Percentiles rank a stretch among this genome's conserved stretches.
Conservation (phyloP, 73 alveolate species). For the Blepharisma japonicum region DNA sequence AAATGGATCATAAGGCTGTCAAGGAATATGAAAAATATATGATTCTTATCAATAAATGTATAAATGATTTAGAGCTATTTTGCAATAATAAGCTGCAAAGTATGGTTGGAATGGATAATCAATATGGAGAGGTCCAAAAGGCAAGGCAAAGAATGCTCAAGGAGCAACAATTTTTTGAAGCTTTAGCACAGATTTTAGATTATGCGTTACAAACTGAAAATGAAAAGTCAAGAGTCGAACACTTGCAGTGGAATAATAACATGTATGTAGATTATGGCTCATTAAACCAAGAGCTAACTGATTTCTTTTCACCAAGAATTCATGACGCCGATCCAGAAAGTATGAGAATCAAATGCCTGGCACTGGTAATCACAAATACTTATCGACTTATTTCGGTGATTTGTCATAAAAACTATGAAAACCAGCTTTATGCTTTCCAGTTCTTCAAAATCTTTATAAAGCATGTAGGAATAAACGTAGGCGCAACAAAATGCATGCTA, state of each 20-base stretch:
- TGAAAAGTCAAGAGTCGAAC: neutral
- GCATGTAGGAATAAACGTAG: neutral
- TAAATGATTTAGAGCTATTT: slow-evolving; percentile 1
- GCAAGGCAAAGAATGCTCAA: neutral
- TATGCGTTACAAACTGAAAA: neutral
- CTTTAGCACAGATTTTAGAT: neutral
- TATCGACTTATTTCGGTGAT: neutral
- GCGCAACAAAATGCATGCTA: neutral
- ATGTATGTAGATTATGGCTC: too few relatives aligned
- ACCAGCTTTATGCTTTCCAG: neutral
- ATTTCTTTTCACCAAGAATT: too few relatives aligned
- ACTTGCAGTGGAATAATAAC: too few relatives aligned
- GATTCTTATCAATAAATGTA: slow-evolving; percentile 13
- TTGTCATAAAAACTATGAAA: slow-evolving; percentile 16
- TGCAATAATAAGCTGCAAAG: neutral
- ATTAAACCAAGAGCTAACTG: too few relatives aligned
- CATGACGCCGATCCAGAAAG: neutral
- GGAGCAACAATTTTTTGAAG: slow-evolving; percentile 12
- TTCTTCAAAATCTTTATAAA: neutral
- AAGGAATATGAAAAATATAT: slow-evolving; percentile 8
- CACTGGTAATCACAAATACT: neutral
- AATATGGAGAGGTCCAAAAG: neutral
- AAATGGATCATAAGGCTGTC: neutral
- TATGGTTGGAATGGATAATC: slow-evolving; percentile 24
- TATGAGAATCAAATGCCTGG: neutral